Evolutionary conservation across 345 rosid genomes (phyloP), one percentile per base, ranked within the genome.

Genomic region (Salix arbutifolia): DNA sequence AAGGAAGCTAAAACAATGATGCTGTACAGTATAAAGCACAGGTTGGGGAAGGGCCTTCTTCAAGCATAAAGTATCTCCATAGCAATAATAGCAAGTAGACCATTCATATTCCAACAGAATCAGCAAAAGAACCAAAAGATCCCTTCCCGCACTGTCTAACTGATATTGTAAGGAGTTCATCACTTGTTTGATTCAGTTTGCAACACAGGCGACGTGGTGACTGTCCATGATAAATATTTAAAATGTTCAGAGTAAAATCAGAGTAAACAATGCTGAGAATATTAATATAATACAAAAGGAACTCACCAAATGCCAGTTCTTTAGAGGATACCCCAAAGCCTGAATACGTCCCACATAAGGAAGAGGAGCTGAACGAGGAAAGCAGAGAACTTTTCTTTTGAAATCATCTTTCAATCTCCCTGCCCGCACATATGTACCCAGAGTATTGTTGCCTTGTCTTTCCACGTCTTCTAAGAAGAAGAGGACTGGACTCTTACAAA

Each of bases 281-380:
- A 44, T 2, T 11, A 48, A 12, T 12, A 2, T 21, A 23, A 28
- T 18, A 17, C 61, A 77, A 14, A 67, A 46, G 62, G 33, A 37
- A 66, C 90, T 80, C 86, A 89, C 98, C 97, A 88, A 80, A 85
- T 91, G 97, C 98, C 98, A 92, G 31, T 79, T 88, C 86, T 75
- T 76, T 26, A 82, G 85, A 80, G 91, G 94, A 76, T 85, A 69
- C 40, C 89, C 94, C 75, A 82, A 25, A 73, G 91, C 92, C 75
- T 85, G 88, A 75, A 94, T 92, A 38, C 75, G 82, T 79, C 86
- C 85, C 38, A 91, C 88, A 12, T 85, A 67, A 18, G 67, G 93
- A 77, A 94, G 79, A 46, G 95, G 95, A 77, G 86, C 89, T 1
- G 88, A 81, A 52, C 74, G 89, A 13, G 89, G 88, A 52, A 94